phyloP scores from a whole-genome alignment of 2,329 filamentous ascomycete species.

The Penicillium brasilianum region DNA sequence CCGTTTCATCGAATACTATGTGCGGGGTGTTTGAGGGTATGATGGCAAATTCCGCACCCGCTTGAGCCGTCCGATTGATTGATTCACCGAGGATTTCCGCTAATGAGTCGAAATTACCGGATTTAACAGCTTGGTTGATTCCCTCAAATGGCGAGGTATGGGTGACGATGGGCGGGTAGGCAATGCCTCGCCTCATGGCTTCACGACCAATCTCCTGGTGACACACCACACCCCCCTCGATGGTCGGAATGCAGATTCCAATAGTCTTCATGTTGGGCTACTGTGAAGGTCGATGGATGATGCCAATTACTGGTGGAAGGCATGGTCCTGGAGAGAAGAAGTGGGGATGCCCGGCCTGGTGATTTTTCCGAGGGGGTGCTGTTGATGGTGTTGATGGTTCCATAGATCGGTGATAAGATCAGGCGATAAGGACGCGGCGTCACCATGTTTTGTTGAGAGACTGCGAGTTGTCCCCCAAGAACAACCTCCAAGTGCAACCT shows the following conservation, averaged over 20 bases:
- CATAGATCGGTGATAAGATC: slow-evolving; percentile 19
- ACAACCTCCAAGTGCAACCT: not conserved
- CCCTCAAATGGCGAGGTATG: slow-evolving; percentile 12
- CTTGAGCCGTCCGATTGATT: slow-evolving; percentile 17
- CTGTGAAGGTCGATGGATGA: not conserved
- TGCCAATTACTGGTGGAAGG: not conserved
- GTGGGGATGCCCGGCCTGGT: not conserved
- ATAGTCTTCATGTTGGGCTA: slow-evolving; percentile 13
- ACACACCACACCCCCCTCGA: slow-evolving; percentile 15
- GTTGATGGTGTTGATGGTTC: not conserved
- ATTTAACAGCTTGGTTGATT: slow-evolving; percentile 10
- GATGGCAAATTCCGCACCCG: slow-evolving; percentile 19
- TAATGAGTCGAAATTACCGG: not conserved
- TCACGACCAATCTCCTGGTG: slow-evolving; percentile 20
- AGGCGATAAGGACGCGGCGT: slow-evolving; percentile 9
- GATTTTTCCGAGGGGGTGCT: not conserved
- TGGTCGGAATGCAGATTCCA: slow-evolving; percentile 20
- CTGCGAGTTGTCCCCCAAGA: slow-evolving; percentile 4
- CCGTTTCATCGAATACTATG: slow-evolving; percentile 7
- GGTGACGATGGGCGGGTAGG: slow-evolving; percentile 18
- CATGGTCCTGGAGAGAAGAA: not conserved
- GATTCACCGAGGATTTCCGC: slow-evolving; percentile 6
- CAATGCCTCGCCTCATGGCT: slow-evolving; percentile 15
- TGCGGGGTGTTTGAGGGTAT: slow-evolving; percentile 19
- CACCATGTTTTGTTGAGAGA: slow-evolving; percentile 14